Conservation (phyloP, 768 basidiomycete species). For the Brasilioporus rufonigricans region DNA sequence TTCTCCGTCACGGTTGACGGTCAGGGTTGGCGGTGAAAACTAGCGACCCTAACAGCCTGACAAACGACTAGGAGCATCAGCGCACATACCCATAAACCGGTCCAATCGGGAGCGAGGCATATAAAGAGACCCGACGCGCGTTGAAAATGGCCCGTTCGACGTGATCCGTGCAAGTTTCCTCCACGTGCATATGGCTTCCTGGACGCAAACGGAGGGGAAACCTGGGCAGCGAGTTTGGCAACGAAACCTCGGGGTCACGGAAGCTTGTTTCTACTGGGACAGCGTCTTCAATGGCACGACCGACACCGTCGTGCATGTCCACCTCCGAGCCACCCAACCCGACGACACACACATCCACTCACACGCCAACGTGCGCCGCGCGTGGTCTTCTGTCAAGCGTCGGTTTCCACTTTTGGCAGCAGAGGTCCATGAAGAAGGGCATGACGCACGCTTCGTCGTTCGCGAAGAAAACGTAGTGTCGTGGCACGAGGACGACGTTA, state of each 20-base stretch:
- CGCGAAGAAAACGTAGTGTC: too few species aligned
- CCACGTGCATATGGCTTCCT: not conserved
- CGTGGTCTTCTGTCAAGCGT: constrained; percentile 42
- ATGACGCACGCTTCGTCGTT: constrained; percentile 12
- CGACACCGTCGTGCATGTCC: constrained; percentile 39
- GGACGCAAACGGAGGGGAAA: not conserved
- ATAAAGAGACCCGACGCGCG: not conserved
- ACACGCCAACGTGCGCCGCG: constrained; percentile 1
- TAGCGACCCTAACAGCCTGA: too few species aligned
- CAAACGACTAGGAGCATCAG: too few species aligned
- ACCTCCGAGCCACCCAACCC: constrained; percentile 29
- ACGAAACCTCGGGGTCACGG: constrained; percentile 39
- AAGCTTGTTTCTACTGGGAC: constrained; percentile 41
- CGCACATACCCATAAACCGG: too few species aligned
- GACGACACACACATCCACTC: not conserved
- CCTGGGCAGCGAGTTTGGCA: constrained; percentile 25
- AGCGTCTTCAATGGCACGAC: constrained; percentile 42
- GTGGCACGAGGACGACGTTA: constrained; percentile 39
- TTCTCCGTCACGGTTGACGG: too few species aligned
- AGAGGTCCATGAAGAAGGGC: constrained; percentile 32
- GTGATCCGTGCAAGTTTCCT: not conserved
- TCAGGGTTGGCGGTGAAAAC: too few species aligned
- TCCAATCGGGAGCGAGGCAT: not conserved
- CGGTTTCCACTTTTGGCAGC: constrained; percentile 50
- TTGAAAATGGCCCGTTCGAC: not conserved